A percentile compares a stretch with the other conserved stretches of the same genome.
Conservation (phyloP, 352 stramenopile genomes). For the Phytophthora uliginosa region DNA sequence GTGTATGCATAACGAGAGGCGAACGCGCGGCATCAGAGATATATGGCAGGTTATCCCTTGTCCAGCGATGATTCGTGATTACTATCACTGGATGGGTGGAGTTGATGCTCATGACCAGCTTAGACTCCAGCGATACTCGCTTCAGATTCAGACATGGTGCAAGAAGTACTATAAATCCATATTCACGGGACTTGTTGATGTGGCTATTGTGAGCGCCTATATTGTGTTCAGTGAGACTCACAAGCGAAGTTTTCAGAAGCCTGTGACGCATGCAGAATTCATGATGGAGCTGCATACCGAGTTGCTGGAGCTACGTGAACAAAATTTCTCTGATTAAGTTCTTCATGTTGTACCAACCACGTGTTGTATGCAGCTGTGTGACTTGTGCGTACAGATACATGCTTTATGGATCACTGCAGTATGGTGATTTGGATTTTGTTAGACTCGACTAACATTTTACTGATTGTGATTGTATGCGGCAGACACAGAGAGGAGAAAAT, state of each 20-base stretch:
- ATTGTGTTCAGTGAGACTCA: no score
- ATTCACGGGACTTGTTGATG: conserved; percentile 33
- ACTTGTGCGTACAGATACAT: not conserved
- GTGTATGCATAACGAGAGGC: no score
- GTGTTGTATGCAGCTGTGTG: conserved; percentile 7
- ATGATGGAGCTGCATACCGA: conserved; percentile 18
- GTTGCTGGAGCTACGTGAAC: conserved; percentile 2
- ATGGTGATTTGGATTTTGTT: not conserved
- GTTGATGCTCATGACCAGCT: conserved; percentile 3
- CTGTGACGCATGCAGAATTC: conserved; percentile 16
- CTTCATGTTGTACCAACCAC: not conserved
- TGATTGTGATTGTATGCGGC: no score
- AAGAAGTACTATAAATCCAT: conserved; percentile 35
- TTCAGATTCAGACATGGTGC: conserved; percentile 3
- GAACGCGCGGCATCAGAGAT: not conserved
- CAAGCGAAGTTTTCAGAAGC: not conserved
- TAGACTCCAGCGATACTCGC: not conserved
- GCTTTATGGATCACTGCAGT: no score
- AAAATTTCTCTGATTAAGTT: conserved; percentile 2
- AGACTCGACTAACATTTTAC: no score
- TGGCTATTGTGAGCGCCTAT: conserved; percentile 35
- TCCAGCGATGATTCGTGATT: conserved; percentile 1
- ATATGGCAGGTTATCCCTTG: not conserved
- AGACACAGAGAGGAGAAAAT: not conserved
- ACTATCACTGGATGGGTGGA: not conserved